Evolutionary conservation across 1,139 yeast genomes (phyloP).

Genomic region (Suhomyces panamericanus): DNA sequence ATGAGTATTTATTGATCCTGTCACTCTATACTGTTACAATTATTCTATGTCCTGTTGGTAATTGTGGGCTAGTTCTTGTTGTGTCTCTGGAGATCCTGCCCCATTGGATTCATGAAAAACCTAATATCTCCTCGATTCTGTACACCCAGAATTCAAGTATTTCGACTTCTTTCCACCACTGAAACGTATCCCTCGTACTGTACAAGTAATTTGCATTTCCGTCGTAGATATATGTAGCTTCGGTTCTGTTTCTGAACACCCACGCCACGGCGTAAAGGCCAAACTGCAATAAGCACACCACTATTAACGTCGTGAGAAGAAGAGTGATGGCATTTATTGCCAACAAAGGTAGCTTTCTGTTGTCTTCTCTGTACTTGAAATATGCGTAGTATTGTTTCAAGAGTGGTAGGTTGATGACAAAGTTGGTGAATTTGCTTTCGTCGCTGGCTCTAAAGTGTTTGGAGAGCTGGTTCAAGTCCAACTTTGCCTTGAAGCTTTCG

Average conservation of each 20-base stretch:
- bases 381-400: constrained; percentile 33
- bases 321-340: constrained; percentile 26
- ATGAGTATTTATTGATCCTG: no score
- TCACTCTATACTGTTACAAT: no score
- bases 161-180: constrained; percentile 39
- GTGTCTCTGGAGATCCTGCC: no score
- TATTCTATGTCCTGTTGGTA: no score
- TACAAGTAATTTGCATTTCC: constrained; percentile 19
- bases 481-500: constrained; percentile 21
- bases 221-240: constrained; percentile 24
- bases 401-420: constrained; percentile 32
- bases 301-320: constrained; percentile 23
- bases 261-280: constrained; percentile 17
- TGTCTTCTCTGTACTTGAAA: constrained; percentile 29
- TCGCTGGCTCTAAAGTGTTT: constrained; percentile 6
- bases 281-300: constrained; percentile 22
- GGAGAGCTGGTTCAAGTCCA: constrained; percentile 16
- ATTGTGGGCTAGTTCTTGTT: neutral
- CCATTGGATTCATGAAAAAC: neutral
- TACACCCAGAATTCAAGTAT: constrained; percentile 36
- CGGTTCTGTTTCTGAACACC: constrained; percentile 3
- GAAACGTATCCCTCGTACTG: constrained; percentile 16
- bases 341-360: constrained; percentile 22
- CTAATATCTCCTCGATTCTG: constrained; percentile 22
- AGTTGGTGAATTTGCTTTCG: constrained; percentile 14